phyloP scores from a whole-genome alignment of 371 early-diverging fungal species.

The Syncephalastrum monosporum region DNA sequence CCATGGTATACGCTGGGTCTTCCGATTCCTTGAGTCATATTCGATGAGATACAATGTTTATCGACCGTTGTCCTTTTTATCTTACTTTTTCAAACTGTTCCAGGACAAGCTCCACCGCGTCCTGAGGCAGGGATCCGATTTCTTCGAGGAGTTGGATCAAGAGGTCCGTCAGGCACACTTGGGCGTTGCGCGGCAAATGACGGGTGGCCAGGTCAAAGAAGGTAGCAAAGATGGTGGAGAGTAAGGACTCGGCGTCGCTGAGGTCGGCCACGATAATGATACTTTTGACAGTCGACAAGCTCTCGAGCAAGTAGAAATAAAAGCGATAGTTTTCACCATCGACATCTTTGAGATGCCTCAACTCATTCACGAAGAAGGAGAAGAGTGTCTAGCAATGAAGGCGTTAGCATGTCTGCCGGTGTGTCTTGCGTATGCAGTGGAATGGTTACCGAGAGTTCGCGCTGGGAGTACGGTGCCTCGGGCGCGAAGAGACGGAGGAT shows the following conservation, averaged over 20 bases:
- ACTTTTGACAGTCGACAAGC: conserved; percentile 81
- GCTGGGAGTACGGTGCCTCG: conserved; percentile 80
- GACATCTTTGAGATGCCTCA: conserved; percentile 60
- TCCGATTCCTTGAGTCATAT: conserved; percentile 21
- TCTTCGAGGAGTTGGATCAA: conserved; percentile 85
- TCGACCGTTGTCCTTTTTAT: neutral
- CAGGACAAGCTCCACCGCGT: conserved; percentile 78
- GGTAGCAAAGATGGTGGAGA: conserved; percentile 20
- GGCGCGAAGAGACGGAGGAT: conserved; percentile 91
- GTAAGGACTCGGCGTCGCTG: conserved; percentile 26
- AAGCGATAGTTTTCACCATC: conserved; percentile 60
- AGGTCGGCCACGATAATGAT: conserved; percentile 66
- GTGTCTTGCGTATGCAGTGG: neutral
- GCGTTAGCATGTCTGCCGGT: no score
- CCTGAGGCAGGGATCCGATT: conserved; percentile 63
- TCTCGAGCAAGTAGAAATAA: conserved; percentile 85
- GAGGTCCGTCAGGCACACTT: conserved; percentile 80
- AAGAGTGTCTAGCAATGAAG: conserved; percentile 64
- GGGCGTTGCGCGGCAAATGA: conserved; percentile 71
- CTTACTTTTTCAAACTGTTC: conserved; percentile 71
- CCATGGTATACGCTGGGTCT: conserved; percentile 74
- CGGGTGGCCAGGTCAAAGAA: conserved; percentile 10
- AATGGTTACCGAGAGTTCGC: conserved; percentile 65
- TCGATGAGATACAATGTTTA: neutral
- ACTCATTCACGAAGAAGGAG: conserved; percentile 72